These are phyloP conservation scores for Venturia pyrina DNA, from an alignment of 2,329 filamentous ascomycete species.

Conservation along the genomic window DNA sequence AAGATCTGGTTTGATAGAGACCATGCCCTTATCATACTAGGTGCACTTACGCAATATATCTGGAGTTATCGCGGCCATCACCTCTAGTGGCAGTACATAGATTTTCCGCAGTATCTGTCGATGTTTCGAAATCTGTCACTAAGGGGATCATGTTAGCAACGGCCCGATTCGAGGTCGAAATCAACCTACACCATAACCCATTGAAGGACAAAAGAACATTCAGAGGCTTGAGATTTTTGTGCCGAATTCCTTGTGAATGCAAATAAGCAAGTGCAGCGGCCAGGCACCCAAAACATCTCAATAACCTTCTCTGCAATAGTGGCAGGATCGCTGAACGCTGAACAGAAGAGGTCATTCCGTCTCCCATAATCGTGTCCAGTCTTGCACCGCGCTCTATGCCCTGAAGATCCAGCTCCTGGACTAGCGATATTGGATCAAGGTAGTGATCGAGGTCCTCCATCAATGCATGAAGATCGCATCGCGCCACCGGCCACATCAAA, in stretches of 20 bases:
- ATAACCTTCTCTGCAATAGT: not conserved
- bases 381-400: not conserved
- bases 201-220: not conserved
- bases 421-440: not conserved
- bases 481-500: constrained; percentile 11
- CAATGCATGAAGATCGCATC: constrained; percentile 1
- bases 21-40: not conserved
- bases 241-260: not conserved
- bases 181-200: constrained; percentile 1
- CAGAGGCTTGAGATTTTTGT: not conserved
- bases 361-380: not conserved
- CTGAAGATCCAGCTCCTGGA: not conserved
- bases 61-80: not conserved
- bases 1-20: not conserved
- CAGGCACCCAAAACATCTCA: not conserved
- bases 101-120: not conserved
- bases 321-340: not conserved
- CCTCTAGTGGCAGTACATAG: not conserved
- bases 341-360: not conserved
- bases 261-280: not conserved
- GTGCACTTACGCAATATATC: not conserved
- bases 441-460: constrained; percentile 10
- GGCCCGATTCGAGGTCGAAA: not conserved
- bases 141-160: not conserved
- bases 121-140: constrained; percentile 3